Conservation (phyloP, 2,329 filamentous ascomycete genomes). For the Pseudogymnoascus sp. region DNA sequence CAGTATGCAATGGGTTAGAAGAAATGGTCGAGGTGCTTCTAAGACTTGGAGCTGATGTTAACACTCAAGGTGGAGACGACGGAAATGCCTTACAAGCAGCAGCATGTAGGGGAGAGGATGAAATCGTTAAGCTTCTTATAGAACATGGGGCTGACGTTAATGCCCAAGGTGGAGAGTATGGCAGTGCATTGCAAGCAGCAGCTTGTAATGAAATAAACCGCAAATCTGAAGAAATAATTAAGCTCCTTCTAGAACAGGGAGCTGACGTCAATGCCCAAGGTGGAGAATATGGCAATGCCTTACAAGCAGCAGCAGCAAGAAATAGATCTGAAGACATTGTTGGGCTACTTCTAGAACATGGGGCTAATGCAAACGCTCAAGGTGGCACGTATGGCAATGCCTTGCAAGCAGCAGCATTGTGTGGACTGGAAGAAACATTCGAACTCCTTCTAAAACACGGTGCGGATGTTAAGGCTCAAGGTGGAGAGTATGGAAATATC, state of each 20-base stretch:
- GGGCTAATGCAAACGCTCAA: constrained; percentile 7
- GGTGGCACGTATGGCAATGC: not conserved
- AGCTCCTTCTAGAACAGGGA: not conserved
- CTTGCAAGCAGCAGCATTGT: not conserved
- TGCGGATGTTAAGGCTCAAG: constrained; percentile 8
- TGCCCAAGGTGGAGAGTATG: not conserved
- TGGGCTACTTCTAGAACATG: constrained; percentile 7
- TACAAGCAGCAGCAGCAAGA: too few species aligned
- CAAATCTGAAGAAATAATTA: not conserved
- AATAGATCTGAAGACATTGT: constrained; percentile 1
- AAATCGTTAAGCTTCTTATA: constrained; percentile 7
- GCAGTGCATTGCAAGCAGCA: not conserved
- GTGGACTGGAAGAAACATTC: not conserved
- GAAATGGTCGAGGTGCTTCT: constrained; percentile 7
- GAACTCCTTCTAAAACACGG: constrained; percentile 7
- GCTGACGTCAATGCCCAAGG: too few species aligned
- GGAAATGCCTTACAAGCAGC: not conserved
- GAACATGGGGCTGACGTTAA: constrained; percentile 9
- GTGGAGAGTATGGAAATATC: not conserved
- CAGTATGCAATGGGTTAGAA: not conserved
- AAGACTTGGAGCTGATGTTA: constrained; percentile 5
- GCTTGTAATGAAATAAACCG: not conserved
- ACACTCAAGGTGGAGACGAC: not conserved
- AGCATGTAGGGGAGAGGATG: not conserved
- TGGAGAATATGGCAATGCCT: too few species aligned